A percentile compares a stretch with the other conserved stretches of the same genome.
Conservation (phyloP, 257 asterid species). For the Rubia yunnanensis region DNA sequence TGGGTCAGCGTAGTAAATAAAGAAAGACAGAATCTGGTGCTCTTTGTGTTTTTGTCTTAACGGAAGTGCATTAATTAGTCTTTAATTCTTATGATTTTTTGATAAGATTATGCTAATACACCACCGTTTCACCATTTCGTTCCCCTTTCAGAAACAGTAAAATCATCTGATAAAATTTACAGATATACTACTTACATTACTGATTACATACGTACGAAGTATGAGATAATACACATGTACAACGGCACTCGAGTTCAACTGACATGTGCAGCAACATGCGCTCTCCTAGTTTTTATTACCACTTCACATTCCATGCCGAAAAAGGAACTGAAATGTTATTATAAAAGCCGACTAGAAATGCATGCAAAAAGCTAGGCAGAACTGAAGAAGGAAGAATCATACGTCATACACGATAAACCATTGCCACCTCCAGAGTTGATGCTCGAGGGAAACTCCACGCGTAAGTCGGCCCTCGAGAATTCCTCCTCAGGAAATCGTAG, state of each 20-base stretch:
- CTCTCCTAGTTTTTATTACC: background rate
- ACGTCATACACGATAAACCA: slow-evolving; percentile 79
- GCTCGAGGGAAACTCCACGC: slow-evolving; percentile 76
- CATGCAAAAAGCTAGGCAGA: background rate
- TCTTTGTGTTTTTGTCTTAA: slow-evolving; percentile 39
- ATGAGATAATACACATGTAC: background rate
- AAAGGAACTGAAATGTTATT: background rate
- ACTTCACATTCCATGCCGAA: slow-evolving; percentile 4
- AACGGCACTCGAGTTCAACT: background rate
- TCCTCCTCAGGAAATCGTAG: slow-evolving; percentile 79
- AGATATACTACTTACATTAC: too few relatives aligned
- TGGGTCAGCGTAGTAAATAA: background rate
- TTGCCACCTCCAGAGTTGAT: slow-evolving; percentile 88
- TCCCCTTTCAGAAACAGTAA: too few relatives aligned
- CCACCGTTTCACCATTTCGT: too few relatives aligned
- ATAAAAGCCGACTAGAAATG: background rate
- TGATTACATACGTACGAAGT: too few relatives aligned
- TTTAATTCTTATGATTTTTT: background rate
- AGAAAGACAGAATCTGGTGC: slow-evolving; percentile 25
- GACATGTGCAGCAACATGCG: slow-evolving; percentile 2
- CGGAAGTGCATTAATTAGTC: slow-evolving; percentile 5
- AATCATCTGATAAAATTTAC: background rate
- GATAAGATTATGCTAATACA: too few relatives aligned
- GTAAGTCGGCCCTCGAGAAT: slow-evolving; percentile 66
- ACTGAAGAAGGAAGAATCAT: background rate